These are phyloP conservation scores for Rhodomyrtus tomentosa DNA, from an alignment of 345 rosid species.

Conservation along the genomic window DNA sequence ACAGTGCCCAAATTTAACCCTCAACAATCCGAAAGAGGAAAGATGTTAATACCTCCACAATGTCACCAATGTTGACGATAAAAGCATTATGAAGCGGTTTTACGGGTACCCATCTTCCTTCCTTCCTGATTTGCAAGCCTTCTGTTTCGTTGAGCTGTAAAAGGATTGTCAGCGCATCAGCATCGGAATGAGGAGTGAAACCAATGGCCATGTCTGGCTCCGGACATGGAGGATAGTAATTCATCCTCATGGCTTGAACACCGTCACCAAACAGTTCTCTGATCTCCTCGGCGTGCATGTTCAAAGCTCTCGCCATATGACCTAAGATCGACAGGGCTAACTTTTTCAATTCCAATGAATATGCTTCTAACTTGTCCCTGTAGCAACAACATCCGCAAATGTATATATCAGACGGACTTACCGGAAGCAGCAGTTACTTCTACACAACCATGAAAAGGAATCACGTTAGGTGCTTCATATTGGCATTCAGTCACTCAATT, in stretches of 20 bases:
- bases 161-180: slow-evolving; percentile 11
- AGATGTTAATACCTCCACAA: not conserved
- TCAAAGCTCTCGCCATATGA: slow-evolving; percentile 23
- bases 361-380: slow-evolving; percentile 25
- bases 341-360: slow-evolving; percentile 14
- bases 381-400: not conserved
- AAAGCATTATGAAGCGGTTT: slow-evolving; percentile 16
- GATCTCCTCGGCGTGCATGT: slow-evolving; percentile 23
- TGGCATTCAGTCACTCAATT: not conserved
- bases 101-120: slow-evolving; percentile 15
- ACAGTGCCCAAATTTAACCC: not conserved
- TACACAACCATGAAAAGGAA: not conserved
- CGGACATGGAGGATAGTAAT: slow-evolving; percentile 46
- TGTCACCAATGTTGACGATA: slow-evolving; percentile 10
- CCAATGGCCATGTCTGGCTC: slow-evolving; percentile 32
- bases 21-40: not conserved
- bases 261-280: slow-evolving; percentile 23
- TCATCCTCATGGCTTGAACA: slow-evolving; percentile 37
- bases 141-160: slow-evolving; percentile 8
- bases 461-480: not conserved
- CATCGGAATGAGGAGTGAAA: slow-evolving; percentile 28
- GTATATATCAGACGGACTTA: not conserved
- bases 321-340: slow-evolving; percentile 15
- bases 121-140: slow-evolving; percentile 17
- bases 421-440: not conserved